phyloP scores from a whole-genome alignment of 306 rosid genomes.

The Crataegus laevigata region DNA sequence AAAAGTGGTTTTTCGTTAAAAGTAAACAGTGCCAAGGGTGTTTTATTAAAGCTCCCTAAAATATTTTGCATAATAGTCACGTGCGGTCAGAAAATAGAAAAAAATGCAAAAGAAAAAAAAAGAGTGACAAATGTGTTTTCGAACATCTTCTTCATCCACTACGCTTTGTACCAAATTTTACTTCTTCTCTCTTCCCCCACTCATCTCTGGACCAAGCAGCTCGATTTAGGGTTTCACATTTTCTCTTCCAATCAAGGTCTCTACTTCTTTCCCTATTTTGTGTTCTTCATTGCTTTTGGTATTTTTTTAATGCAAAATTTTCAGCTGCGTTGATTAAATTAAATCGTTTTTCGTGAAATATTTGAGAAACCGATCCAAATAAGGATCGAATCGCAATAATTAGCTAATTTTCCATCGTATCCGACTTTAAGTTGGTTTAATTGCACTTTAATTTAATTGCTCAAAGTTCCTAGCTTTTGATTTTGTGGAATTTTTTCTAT shows the following conservation, averaged over 20 bases:
- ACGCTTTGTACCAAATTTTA: not conserved
- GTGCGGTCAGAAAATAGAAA: not conserved
- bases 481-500: not conserved
- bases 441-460: not conserved
- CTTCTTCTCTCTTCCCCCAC: not conserved
- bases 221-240: slow-evolving; percentile 20
- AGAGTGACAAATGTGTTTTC: not conserved
- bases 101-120: not conserved
- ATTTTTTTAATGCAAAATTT: not conserved
- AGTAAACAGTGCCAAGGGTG: too few species aligned
- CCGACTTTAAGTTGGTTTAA: not conserved
- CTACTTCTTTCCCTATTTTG: not conserved
- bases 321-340: slow-evolving; percentile 2
- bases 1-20: too few species aligned
- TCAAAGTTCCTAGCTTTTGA: not conserved
- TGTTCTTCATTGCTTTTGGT: not conserved
- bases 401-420: not conserved
- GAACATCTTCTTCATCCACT: slow-evolving; percentile 6
- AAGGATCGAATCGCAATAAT: slow-evolving; percentile 1
- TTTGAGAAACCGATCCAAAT: not conserved
- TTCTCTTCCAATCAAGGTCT: slow-evolving; percentile 18
- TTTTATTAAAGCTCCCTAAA: not conserved
- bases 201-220: slow-evolving; percentile 1
- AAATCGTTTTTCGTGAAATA: not conserved
- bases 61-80: slow-evolving; percentile 6